Percentiles rank a stretch among this genome's conserved stretches.
Conservation (phyloP, 129 eudicot genomes). For the Saposhnikovia divaricata region DNA sequence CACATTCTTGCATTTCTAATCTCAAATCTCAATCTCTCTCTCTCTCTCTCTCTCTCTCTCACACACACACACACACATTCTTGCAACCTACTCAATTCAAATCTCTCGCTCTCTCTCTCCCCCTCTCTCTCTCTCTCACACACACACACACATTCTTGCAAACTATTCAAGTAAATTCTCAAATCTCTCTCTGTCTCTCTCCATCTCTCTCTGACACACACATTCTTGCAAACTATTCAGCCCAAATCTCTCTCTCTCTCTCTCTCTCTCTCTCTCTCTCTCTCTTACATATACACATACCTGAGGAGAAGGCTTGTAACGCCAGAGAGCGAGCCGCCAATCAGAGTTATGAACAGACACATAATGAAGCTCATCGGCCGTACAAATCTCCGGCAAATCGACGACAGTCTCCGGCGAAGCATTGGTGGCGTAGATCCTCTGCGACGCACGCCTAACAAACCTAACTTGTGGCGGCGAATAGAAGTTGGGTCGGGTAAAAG, state of each 20-base stretch:
- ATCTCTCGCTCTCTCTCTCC: too few relatives aligned
- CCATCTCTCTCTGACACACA: background rate
- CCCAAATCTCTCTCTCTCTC: background rate
- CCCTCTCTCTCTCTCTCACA: background rate
- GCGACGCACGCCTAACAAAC: background rate
- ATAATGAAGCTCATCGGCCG: conserved; percentile 84
- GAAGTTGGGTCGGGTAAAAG: background rate
- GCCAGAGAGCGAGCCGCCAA: conserved; percentile 87
- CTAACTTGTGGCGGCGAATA: background rate
- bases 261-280: background rate
- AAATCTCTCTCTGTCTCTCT: too few relatives aligned
- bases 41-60: too few relatives aligned
- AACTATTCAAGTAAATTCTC: too few relatives aligned
- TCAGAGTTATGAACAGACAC: conserved; percentile 51
- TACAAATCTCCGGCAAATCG: conserved; percentile 54
- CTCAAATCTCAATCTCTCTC: background rate
- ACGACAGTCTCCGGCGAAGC: conserved; percentile 9
- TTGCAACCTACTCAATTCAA: too few relatives aligned
- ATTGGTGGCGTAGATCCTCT: conserved; percentile 11
- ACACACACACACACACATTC: too few relatives aligned
- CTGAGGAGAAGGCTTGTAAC: conserved; percentile 59
- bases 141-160: too few relatives aligned
- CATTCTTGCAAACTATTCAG: too few relatives aligned
- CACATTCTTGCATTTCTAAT: background rate
- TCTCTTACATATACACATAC: conserved; percentile 10